Percentiles rank a stretch among this genome's conserved stretches.
Conservation (phyloP, 2,329 filamentous ascomycete species). For the Ascocoryne sarcoides region DNA sequence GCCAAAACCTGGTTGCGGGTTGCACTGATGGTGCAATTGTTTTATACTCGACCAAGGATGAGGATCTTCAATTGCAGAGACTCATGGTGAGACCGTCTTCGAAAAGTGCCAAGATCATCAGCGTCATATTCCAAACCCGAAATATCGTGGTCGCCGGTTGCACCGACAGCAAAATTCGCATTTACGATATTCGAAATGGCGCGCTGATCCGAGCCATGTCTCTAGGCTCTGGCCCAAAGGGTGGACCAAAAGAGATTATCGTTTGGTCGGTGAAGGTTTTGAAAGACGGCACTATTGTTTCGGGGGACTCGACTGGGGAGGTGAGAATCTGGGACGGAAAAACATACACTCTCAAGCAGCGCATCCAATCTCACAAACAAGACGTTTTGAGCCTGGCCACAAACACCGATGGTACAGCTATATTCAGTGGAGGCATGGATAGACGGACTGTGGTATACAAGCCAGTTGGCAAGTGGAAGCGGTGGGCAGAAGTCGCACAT, state of each 20-base stretch:
- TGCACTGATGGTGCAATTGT: conserved; percentile 88
- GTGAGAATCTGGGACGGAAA: conserved; percentile 89
- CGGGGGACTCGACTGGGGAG: conserved; percentile 89
- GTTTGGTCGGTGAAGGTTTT: conserved; percentile 92
- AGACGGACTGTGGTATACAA: conserved; percentile 78
- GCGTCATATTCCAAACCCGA: conserved; percentile 80
- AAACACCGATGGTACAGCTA: conserved; percentile 68
- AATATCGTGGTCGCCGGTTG: conserved; percentile 82
- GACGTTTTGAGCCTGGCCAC: conserved; percentile 84
- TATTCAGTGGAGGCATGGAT: conserved; percentile 89
- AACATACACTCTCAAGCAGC: conserved; percentile 80
- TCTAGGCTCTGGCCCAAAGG: conserved; percentile 66
- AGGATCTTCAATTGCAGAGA: conserved; percentile 71
- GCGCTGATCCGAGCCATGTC: conserved; percentile 74
- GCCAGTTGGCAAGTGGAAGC: conserved; percentile 49
- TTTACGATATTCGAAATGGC: conserved; percentile 78
- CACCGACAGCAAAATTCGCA: conserved; percentile 89
- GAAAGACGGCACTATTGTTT: conserved; percentile 81
- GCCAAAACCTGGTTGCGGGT: conserved; percentile 68
- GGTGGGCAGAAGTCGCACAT: conserved; percentile 83
- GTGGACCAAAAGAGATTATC: conserved; percentile 75
- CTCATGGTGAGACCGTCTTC: conserved; percentile 67
- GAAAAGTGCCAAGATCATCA: conserved; percentile 83
- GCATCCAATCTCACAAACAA: conserved; percentile 78
- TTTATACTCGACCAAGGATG: conserved; percentile 76